A percentile compares a stretch with the other conserved stretches of the same genome.
Evolutionary conservation across 352 stramenopile genomes (phyloP).

Genomic region (Phytophthora megakarya): DNA sequence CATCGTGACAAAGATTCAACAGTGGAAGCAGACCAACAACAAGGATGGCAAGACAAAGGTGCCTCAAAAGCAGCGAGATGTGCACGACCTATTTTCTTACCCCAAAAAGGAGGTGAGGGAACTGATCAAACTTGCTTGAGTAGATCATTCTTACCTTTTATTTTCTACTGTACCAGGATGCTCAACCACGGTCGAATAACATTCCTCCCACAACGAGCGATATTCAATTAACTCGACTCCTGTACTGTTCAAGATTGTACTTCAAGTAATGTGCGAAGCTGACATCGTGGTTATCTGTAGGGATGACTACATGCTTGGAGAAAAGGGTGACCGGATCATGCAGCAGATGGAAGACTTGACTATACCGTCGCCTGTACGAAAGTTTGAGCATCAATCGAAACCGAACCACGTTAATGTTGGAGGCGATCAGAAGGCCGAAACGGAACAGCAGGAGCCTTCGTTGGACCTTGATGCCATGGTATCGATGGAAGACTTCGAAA

Average conservation of each 20-base stretch:
- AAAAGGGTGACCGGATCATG: constrained; percentile 51
- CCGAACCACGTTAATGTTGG: not conserved
- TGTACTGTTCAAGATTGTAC: constrained; percentile 29
- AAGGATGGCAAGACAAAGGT: constrained; percentile 17
- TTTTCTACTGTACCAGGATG: not conserved
- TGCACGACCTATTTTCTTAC: constrained; percentile 11
- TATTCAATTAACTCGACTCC: constrained; percentile 47
- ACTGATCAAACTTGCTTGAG: not conserved
- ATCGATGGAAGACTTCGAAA: constrained; percentile 51
- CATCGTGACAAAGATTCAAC: constrained; percentile 28
- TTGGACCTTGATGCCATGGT: constrained; percentile 19
- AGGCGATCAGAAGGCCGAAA: not conserved
- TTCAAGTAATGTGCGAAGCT: not conserved
- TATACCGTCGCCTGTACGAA: not conserved
- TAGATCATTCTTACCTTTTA: not conserved
- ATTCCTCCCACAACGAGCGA: constrained; percentile 9
- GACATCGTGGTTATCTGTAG: constrained; percentile 23
- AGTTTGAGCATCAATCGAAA: not conserved
- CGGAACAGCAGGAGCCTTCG: constrained; percentile 7
- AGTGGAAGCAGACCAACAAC: constrained; percentile 18
- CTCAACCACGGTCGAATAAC: not conserved
- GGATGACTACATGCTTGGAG: constrained; percentile 55
- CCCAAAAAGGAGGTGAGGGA: not conserved
- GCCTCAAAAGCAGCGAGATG: constrained; percentile 1
- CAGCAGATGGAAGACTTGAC: constrained; percentile 53